Evolutionary conservation across 768 basidiomycete species (phyloP).

Genomic region (Termitomyces sp.): DNA sequence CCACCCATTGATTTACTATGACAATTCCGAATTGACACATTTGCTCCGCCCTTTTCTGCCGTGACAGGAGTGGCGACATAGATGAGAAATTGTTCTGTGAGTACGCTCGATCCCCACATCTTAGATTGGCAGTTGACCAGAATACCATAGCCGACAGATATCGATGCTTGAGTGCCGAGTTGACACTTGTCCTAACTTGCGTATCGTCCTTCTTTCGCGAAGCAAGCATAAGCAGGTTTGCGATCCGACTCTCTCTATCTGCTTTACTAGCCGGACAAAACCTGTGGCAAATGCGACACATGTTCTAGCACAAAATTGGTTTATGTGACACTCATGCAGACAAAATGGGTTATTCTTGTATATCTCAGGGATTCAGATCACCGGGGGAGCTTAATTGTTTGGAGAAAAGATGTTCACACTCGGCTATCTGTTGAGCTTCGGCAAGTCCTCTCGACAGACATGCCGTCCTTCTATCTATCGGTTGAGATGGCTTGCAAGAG

Average conservation of each 20-base stretch:
- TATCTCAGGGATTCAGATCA: too few species aligned
- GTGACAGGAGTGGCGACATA: neutral
- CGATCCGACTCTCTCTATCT: too few species aligned
- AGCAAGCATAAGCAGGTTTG: neutral
- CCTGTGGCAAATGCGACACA: too few species aligned
- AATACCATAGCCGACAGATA: neutral
- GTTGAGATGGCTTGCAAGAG: too few species aligned
- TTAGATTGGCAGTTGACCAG: neutral
- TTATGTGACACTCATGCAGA: neutral
- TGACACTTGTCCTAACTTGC: neutral
- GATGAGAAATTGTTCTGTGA: neutral
- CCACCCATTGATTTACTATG: neutral
- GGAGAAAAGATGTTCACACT: too few species aligned
- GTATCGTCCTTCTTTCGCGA: neutral
- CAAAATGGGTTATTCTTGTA: too few species aligned
- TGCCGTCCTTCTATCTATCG: too few species aligned
- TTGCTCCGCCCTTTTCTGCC: too few species aligned
- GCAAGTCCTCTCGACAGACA: too few species aligned
- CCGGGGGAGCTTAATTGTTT: too few species aligned
- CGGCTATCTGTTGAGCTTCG: too few species aligned
- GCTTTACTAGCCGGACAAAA: too few species aligned
- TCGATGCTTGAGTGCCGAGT: neutral
- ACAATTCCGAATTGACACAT: neutral
- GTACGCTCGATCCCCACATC: neutral
- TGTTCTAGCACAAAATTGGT: neutral